Percentiles rank a stretch among this genome's conserved stretches.
phyloP scores from a whole-genome alignment of 495 filamentous ascomycete species.

The Aspergillus egyptiacus region DNA sequence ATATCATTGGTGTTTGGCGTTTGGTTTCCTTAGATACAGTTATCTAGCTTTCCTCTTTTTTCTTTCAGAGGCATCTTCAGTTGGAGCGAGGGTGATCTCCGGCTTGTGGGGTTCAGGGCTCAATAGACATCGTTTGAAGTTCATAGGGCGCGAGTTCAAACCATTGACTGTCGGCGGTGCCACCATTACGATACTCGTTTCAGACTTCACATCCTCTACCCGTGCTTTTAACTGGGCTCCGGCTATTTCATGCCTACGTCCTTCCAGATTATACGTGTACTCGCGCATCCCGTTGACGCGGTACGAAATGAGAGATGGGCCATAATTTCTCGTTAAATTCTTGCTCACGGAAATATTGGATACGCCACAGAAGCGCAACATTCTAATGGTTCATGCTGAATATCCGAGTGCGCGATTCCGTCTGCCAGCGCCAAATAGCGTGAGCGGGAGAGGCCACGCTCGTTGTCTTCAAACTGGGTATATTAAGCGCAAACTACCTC shows the following conservation, averaged over 20 bases:
- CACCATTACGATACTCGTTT: not conserved
- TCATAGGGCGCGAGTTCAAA: not conserved
- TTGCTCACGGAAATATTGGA: not conserved
- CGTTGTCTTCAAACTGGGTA: constrained; percentile 2
- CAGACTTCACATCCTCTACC: constrained; percentile 1
- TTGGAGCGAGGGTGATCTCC: not conserved
- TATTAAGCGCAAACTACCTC: constrained; percentile 1
- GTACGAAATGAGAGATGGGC: not conserved
- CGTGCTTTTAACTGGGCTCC: not conserved
- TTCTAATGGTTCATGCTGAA: not conserved
- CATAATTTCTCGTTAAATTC: not conserved
- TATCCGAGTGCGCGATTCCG: not conserved
- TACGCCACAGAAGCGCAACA: not conserved
- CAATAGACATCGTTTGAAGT: not conserved
- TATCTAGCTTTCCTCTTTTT: not conserved
- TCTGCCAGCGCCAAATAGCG: not conserved
- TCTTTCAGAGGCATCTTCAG: not conserved
- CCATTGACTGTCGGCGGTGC: not conserved
- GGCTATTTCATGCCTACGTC: not conserved
- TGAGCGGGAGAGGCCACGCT: not conserved
- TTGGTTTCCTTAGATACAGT: not conserved
- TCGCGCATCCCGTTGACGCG: not conserved
- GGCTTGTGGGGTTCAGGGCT: not conserved
- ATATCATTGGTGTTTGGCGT: not conserved
- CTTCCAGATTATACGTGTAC: not conserved